Evolutionary conservation across 2,329 filamentous ascomycete species (phyloP), one percentile per base, ranked within the genome.

Genomic region (Gliomastix tumulicola): DNA sequence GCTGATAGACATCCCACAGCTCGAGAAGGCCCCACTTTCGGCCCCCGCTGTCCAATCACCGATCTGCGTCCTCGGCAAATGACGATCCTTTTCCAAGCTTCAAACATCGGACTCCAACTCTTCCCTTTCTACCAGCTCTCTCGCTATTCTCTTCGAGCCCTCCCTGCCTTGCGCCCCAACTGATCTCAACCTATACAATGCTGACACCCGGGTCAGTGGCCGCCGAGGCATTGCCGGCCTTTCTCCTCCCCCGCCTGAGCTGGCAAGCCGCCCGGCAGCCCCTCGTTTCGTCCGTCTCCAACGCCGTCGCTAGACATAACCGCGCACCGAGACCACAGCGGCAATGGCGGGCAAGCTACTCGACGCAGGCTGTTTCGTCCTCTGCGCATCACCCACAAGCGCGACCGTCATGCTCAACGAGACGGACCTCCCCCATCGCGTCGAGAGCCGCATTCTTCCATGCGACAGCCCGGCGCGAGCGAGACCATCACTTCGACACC

Each of bases 401-500:
- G n/a, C n/a, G n/a, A n/a, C n/a, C n/a, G n/a, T n/a, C n/a, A n/a
- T n/a, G n/a, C n/a, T n/a, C n/a, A n/a, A 35, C 6, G 21, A 3
- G 30, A 16, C 34, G 12, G 12, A 11, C n/a, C 34, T 56, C 47
- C 21, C 48, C 45, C 3, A 47, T 53, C 18, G 34, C 51, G 4
- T 55, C 55, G 31, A 61, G 71, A 41, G 62, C 68, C 0, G 13
- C 30, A 15, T 90, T 96, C 57, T 90, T 96, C 57, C 84, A 88
- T 57, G 74, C 79, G 23, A 83, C 86, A 1, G 37, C 48, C 2
- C 51, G 63, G 25, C 73, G 66, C 35, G 56, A 60, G 36, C 77
- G 84, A 45, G 89, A 96, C 52, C 92, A 98, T 61, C 89, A 98
- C 62, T 98, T 98, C 57, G 92, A 98, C 62, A 98, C 92, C 1